phyloP scores from a whole-genome alignment of 192 early-diverging fungal genomes.

The Martensiomyces pterosporus region DNA sequence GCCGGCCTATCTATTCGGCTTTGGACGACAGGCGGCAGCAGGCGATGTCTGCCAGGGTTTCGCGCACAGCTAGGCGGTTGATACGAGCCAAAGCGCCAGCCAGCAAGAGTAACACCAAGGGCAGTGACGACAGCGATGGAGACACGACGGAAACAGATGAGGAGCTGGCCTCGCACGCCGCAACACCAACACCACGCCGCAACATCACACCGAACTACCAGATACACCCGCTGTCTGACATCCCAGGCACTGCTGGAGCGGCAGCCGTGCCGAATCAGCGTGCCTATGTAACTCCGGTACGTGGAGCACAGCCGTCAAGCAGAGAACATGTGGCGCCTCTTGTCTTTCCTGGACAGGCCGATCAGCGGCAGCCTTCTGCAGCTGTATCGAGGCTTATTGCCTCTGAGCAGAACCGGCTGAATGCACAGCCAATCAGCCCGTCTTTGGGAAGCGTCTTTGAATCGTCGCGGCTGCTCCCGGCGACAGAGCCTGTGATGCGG shows the following conservation, averaged over 20 bases:
- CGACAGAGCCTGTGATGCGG: not conserved
- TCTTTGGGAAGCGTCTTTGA: not conserved
- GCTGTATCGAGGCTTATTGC: no score
- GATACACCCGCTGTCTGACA: no score
- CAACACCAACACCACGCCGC: conserved; percentile 9
- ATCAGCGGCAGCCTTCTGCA: no score
- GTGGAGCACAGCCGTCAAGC: no score
- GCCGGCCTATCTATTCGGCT: not conserved
- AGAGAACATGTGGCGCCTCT: no score
- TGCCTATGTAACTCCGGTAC: no score
- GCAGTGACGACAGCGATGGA: conserved; percentile 15
- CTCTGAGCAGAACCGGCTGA: no score
- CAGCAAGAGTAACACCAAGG: not conserved
- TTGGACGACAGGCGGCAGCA: not conserved
- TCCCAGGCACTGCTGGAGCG: no score
- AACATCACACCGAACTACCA: not conserved
- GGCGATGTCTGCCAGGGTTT: not conserved
- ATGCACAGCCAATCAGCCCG: not conserved
- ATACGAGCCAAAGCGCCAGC: not conserved
- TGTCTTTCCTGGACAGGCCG: no score
- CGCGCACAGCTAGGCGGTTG: not conserved
- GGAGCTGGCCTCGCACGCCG: conserved; percentile 6
- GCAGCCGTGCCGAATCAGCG: no score
- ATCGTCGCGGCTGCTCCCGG: no score
- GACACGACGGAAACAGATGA: conserved; percentile 33